Conservation (phyloP, 805 yeast species). For the Jamesozyma lodderae region DNA sequence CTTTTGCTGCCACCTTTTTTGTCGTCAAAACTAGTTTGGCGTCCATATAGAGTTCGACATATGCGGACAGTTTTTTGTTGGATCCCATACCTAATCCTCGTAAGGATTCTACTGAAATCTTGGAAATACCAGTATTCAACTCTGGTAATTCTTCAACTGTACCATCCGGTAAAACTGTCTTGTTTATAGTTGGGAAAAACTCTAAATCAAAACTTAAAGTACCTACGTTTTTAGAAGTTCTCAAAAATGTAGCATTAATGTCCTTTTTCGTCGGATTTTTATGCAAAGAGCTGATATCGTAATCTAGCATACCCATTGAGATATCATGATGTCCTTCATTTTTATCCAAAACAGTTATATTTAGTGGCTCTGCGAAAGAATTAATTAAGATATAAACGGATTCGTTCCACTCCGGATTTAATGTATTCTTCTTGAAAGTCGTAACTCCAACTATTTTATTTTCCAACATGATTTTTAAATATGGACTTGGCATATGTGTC, state of each 20-base stretch:
- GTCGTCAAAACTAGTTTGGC: conserved; percentile 52
- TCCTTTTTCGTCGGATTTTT: conserved; percentile 41
- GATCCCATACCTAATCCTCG: conserved; percentile 24
- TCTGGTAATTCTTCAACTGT: conserved; percentile 79
- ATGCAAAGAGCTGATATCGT: conserved; percentile 57
- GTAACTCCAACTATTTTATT: conserved; percentile 55
- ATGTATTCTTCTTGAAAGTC: conserved; percentile 50
- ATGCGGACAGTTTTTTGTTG: conserved; percentile 49
- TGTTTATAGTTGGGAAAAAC: conserved; percentile 59
- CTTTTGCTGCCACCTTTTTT: conserved; percentile 36
- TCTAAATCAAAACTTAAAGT: conserved; percentile 56
- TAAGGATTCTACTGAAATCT: conserved; percentile 38
- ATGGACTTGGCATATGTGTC: conserved; percentile 66
- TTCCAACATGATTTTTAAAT: conserved; percentile 57
- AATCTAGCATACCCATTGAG: conserved; percentile 61
- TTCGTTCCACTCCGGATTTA: conserved; percentile 78
- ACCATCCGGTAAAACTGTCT: conserved; percentile 62
- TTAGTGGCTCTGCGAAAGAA: conserved; percentile 72
- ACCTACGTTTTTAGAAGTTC: conserved; percentile 80
- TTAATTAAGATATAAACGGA: conserved; percentile 56
- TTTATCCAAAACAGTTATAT: conserved; percentile 60
- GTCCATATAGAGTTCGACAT: conserved; percentile 60
- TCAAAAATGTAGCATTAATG: conserved; percentile 46
- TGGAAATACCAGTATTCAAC: conserved; percentile 83
- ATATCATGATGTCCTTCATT: conserved; percentile 67